Base-by-base conservation (phyloP, 106 monocot species). In the Acorus calamus region DNA sequence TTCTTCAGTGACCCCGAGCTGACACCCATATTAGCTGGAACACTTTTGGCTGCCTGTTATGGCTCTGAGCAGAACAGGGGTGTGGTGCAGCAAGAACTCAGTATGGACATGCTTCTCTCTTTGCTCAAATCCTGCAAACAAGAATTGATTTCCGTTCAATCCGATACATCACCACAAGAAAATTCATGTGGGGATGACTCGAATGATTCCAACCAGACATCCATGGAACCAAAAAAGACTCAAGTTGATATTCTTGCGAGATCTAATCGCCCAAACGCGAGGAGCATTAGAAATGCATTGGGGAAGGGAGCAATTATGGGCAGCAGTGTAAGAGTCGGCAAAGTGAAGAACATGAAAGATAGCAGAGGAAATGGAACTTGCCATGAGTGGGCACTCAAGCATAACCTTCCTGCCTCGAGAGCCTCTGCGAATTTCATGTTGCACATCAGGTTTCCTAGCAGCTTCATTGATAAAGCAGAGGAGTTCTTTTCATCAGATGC, bases 1-100 rank as follows among this genome's bases (percentile, higher is more conserved):
- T 90, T 94, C 87, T 94, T 90, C 76, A 94, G 89, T 53, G 94
- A 90, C 70, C 87, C 94, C 2, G 89, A 94, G 62, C 66, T 94
- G 66, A 87, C 74, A 8, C 94, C 94, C 7, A 87, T 90, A 49
- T 72, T 94, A 58, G 94, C 87, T 11, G 71, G 84, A 61, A 90
- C 90, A 1, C 73, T 94, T 45, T 73, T 87, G 51, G 81, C 94
- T 56, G 79, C 87, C 11, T 94, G 94, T 62, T 94, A 82, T 82
- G 94, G 90, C 0, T 82, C 75, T 69, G 94, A 89, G 6, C 94
- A 94, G 70, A 94, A 94, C 61, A 82, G 73, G 75, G 80, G 81
- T 69, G 80, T 94, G 46, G 80, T 94, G 41, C 81, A 78, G 53
- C 94, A 94, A 80, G 94, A 94, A 70, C 79, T 94, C 13, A 94